Evolutionary conservation across 495 filamentous ascomycete genomes (phyloP).

Genomic region (Tuber umbilicatum): DNA sequence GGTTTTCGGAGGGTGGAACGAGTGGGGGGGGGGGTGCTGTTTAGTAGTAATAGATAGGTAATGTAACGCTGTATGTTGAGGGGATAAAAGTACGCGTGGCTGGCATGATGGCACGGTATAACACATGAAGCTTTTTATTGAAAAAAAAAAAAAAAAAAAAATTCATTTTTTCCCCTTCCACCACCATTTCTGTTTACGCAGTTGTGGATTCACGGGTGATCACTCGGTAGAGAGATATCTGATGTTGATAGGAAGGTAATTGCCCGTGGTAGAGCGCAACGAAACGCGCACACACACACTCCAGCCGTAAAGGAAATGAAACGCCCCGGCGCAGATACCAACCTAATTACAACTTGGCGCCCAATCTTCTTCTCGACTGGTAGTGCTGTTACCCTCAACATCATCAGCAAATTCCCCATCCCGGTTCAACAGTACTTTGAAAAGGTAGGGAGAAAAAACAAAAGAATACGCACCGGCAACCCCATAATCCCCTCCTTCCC

Average conservation of each 20-base stretch:
- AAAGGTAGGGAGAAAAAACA: background rate
- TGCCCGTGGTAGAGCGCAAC: background rate
- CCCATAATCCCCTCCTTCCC: conserved; percentile 38
- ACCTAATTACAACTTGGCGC: conserved; percentile 18
- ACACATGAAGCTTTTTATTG: background rate
- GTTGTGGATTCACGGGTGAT: background rate
- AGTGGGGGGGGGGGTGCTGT: no score
- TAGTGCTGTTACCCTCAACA: conserved; percentile 15
- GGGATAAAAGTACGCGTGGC: no score
- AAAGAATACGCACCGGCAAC: conserved; percentile 17
- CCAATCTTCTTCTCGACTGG: conserved; percentile 26
- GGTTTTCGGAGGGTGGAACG: no score
- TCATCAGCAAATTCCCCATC: background rate
- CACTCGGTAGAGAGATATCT: background rate
- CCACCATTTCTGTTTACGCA: background rate
- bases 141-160: no score
- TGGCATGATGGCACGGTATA: background rate
- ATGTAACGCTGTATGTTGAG: no score
- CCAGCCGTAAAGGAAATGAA: background rate
- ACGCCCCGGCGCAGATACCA: background rate
- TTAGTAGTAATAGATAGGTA: no score
- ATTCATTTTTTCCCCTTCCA: background rate
- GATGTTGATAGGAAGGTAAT: background rate
- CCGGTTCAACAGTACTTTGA: background rate
- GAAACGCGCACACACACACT: background rate